A percentile compares a stretch with the other conserved stretches of the same genome.
These are phyloP conservation scores for Ceratorhiza oryzae-sativae DNA, from an alignment of 1,284 basidiomycete genomes.

Conservation along the genomic window DNA sequence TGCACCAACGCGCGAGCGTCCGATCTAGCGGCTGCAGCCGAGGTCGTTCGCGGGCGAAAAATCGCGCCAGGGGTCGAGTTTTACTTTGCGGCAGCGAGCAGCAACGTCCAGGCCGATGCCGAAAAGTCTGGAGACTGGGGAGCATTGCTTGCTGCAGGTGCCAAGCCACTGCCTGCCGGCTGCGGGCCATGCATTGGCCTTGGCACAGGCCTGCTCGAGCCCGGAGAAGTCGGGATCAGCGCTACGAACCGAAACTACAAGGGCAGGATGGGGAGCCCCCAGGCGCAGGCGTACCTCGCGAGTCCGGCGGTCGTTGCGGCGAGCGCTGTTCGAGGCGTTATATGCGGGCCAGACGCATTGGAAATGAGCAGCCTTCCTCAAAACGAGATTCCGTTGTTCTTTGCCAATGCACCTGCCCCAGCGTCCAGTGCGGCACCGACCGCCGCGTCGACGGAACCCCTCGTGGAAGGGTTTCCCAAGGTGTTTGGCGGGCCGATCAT, in stretches of 20 bases:
- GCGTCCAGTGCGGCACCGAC: conserved; percentile 48
- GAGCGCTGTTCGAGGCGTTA: conserved; percentile 90
- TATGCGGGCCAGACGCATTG: conserved; percentile 82
- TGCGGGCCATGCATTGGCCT: conserved; percentile 99
- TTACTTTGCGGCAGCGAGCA: conserved; percentile 95
- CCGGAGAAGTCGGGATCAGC: conserved; percentile 94
- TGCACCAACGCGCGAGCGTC: conserved; percentile 98
- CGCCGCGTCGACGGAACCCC: conserved; percentile 57
- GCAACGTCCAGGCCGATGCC: conserved; percentile 88
- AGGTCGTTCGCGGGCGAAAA: conserved; percentile 83
- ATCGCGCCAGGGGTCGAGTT: conserved; percentile 94
- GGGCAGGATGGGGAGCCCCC: conserved; percentile 96
- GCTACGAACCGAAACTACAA: conserved; percentile 99
- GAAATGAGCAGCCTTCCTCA: conserved; percentile 64
- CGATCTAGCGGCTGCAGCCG: conserved; percentile 91
- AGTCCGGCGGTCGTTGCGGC: conserved; percentile 97
- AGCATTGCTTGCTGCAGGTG: conserved; percentile 83
- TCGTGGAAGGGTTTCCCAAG: conserved; percentile 83
- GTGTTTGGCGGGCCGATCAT: conserved; percentile 84
- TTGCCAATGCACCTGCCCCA: conserved; percentile 44
- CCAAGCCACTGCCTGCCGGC: conserved; percentile 91
- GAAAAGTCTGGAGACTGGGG: conserved; percentile 91
- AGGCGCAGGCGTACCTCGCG: conserved; percentile 94
- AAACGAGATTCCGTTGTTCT: conserved; percentile 53
- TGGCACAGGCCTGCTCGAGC: conserved; percentile 89